Conservation (phyloP, 1,139 yeast genomes). For the Taphrina wiesneri region DNA sequence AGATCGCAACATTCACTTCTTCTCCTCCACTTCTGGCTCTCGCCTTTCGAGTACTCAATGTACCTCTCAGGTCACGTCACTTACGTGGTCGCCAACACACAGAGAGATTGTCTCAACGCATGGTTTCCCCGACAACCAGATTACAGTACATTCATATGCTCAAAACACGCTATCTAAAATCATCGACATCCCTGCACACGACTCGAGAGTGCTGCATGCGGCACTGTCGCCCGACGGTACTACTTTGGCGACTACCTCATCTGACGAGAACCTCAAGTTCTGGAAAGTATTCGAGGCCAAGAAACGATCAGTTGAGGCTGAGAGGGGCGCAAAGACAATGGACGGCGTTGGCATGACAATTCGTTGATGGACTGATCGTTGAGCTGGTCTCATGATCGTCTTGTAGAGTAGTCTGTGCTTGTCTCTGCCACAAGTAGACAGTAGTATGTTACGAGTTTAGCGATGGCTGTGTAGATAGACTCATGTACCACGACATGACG, state of each 20-base stretch:
- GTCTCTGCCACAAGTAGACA: not conserved
- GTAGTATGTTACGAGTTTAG: not conserved
- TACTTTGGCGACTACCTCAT: constrained; percentile 90
- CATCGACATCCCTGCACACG: constrained; percentile 90
- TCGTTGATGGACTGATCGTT: constrained; percentile 31
- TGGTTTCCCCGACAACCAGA: constrained; percentile 86
- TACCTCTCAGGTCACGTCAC: constrained; percentile 88
- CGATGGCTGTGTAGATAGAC: not conserved
- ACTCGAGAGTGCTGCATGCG: constrained; percentile 79
- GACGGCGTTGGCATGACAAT: constrained; percentile 33
- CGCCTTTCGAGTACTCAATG: constrained; percentile 84
- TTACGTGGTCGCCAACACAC: constrained; percentile 83
- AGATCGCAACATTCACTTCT: constrained; percentile 86
- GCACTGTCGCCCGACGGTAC: constrained; percentile 87
- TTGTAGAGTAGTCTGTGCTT: not conserved
- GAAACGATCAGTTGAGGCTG: constrained; percentile 36
- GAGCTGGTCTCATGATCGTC: constrained; percentile 2
- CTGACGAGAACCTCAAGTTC: constrained; percentile 94
- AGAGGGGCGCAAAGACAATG: constrained; percentile 25
- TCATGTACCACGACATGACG: not conserved
- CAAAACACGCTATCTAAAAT: constrained; percentile 57
- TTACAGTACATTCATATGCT: constrained; percentile 83
- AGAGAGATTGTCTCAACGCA: constrained; percentile 91
- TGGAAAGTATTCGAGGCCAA: constrained; percentile 80
- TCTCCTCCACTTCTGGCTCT: constrained; percentile 93